A percentile compares a stretch with the other conserved stretches of the same genome.
phyloP scores from a whole-genome alignment of 176 grass and related monocot genomes.

The Musa schizocarpa region DNA sequence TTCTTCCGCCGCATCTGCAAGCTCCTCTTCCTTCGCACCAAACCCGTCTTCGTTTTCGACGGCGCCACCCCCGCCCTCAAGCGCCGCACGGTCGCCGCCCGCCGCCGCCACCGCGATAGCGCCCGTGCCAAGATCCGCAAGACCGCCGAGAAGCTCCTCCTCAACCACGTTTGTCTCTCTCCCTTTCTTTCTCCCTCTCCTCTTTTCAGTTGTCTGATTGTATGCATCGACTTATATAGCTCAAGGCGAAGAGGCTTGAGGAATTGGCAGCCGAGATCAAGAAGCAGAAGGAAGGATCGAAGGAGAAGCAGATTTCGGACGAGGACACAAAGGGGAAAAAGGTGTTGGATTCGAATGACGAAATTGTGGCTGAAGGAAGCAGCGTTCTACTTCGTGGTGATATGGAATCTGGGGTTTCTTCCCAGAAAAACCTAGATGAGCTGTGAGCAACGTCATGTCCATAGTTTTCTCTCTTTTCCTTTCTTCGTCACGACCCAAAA shows the following conservation, averaged over 20 bases:
- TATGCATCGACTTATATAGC: conserved; percentile 24
- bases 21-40: conserved; percentile 74
- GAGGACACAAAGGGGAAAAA: conserved; percentile 10
- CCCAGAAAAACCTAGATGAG: conserved; percentile 72
- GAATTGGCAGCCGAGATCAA: conserved; percentile 78
- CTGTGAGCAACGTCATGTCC: conserved; percentile 40
- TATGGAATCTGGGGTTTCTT: not conserved
- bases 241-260: conserved; percentile 87
- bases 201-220: not conserved
- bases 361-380: conserved; percentile 17
- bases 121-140: conserved; percentile 90
- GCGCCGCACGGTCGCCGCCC: conserved; percentile 62
- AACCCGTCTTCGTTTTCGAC: conserved; percentile 86
- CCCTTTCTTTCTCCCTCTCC: not conserved
- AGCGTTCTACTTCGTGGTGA: conserved; percentile 12
- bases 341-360: conserved; percentile 2
- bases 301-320: conserved; percentile 40
- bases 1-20: conserved; percentile 96
- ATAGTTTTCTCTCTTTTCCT: conserved; percentile 4
- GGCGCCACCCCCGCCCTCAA: conserved; percentile 78
- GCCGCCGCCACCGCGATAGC: conserved; percentile 66
- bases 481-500: not conserved
- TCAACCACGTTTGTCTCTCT: conserved; percentile 43
- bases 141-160: conserved; percentile 86
- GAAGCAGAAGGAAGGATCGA: conserved; percentile 42